Evolutionary conservation across 768 basidiomycete genomes (phyloP), one percentile per base, ranked within the genome.

Genomic region (Termitomyces sp.): DNA sequence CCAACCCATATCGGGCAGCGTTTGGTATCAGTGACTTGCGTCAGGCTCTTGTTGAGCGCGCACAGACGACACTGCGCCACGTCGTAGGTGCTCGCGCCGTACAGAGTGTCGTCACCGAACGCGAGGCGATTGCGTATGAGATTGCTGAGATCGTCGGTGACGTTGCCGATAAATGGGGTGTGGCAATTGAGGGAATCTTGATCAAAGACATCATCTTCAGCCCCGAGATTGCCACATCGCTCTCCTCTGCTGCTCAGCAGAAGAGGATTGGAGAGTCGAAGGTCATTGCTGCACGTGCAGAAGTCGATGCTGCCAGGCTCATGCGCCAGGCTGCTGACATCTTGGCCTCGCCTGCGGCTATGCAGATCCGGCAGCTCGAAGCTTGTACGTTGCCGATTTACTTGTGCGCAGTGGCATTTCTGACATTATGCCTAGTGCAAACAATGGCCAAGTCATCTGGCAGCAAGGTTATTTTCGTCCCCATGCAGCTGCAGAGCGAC

Each of bases 311-410:
- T 36, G 94, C 94, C 28, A 84, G 92, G 65, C 83, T 98, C 70
- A 98, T 98, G 95, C 83, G 95, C 59, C 93, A 96, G 71, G 95
- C 95, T 13, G 94, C 94, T 54, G 94, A 97, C 72, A 97, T 96
- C 66, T 77, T 93, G 66, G 92, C 94, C 22, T 91, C 88, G 12
- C 94, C 94, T 10, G 95, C 96, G 22, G 96, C 96, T 55, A 97
- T 98, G 94, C 94, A 97, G 73, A 98, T 98, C 70, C 81, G 96
- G 59, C 96, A 98, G 70, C 83, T 98, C 61, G 96, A 99, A 72
- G 92, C 94, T 49, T 66, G 79, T 81, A 58, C 63, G 80, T 79
- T 5, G 3, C 51, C 52, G n/a, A 22, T 6, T 1, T 1, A 16
- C 36, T 46, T 20, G 38, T 3, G 2, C 0, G 12, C 8, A 16